Evolutionary conservation across 306 rosid species (phyloP).

Genomic region (Vigna mungo): DNA sequence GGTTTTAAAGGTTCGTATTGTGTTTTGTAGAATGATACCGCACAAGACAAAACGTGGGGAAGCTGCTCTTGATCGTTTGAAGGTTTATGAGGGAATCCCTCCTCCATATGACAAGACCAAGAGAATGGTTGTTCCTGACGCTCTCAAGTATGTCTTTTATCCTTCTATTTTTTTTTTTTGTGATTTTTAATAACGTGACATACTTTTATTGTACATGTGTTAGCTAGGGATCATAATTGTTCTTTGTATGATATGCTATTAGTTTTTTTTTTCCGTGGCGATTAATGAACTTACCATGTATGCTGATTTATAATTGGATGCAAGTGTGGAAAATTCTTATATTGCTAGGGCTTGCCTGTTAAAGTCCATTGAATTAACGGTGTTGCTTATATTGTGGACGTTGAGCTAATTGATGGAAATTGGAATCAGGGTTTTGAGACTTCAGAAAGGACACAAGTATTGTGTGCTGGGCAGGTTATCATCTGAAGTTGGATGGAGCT

Average conservation of each 20-base stretch:
- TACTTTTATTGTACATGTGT: background rate
- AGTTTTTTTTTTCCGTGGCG: too few species aligned
- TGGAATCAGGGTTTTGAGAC: slow-evolving; percentile 67
- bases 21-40: background rate
- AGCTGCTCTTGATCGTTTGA: slow-evolving; percentile 19
- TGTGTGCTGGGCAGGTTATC: slow-evolving; percentile 62
- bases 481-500: slow-evolving; percentile 73
- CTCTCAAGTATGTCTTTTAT: background rate
- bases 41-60: slow-evolving; percentile 24
- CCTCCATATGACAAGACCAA: slow-evolving; percentile 5
- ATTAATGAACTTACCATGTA: background rate
- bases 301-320: background rate
- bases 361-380: background rate
- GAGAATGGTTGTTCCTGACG: slow-evolving; percentile 26
- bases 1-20: too few species aligned
- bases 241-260: too few species aligned
- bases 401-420: slow-evolving; percentile 9
- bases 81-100: slow-evolving; percentile 5
- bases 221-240: too few species aligned
- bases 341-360: background rate
- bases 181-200: background rate
- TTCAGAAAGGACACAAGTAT: slow-evolving; percentile 64
- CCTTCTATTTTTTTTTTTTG: background rate
- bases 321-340: background rate
- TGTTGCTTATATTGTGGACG: background rate